A percentile compares a stretch with the other conserved stretches of the same genome.
Evolutionary conservation across 2,329 filamentous ascomycete species (phyloP).

Genomic region (Trichoderma brevicompactum): DNA sequence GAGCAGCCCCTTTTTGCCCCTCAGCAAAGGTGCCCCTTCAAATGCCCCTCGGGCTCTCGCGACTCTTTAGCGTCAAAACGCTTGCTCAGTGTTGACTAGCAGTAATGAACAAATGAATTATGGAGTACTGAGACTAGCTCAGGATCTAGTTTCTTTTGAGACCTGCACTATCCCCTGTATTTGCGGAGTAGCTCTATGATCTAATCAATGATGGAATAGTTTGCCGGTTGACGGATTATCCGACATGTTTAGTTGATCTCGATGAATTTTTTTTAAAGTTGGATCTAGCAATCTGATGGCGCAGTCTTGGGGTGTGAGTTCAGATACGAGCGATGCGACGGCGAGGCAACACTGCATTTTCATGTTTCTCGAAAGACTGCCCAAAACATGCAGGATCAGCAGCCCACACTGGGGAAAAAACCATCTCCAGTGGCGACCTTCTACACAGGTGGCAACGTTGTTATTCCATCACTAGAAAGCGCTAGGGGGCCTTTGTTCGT

Average conservation of each 20-base stretch:
- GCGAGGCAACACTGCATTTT: neutral
- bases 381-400: constrained; percentile 4
- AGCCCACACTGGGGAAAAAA: neutral
- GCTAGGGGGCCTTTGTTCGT: neutral
- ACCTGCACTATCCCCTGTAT: neutral
- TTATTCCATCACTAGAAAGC: neutral
- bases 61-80: constrained; percentile 4
- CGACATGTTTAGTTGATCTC: constrained; percentile 11
- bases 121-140: neutral
- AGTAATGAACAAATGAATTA: constrained; percentile 7
- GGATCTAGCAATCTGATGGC: constrained; percentile 5
- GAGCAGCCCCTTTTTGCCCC: constrained; percentile 23
- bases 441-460: neutral
- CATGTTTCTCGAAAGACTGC: constrained; percentile 15
- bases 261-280: constrained; percentile 17
- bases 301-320: constrained; percentile 2
- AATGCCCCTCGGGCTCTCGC: constrained; percentile 9
- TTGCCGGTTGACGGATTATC: constrained; percentile 15
- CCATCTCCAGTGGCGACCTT: constrained; percentile 1
- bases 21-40: constrained; percentile 14
- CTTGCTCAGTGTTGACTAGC: neutral
- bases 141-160: constrained; percentile 2
- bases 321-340: constrained; percentile 14
- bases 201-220: neutral
- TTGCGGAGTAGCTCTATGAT: constrained; percentile 12